These are phyloP conservation scores for Neopestalotiopsis sp. DNA, from an alignment of 2,329 filamentous ascomycete species.

Conservation along the genomic window DNA sequence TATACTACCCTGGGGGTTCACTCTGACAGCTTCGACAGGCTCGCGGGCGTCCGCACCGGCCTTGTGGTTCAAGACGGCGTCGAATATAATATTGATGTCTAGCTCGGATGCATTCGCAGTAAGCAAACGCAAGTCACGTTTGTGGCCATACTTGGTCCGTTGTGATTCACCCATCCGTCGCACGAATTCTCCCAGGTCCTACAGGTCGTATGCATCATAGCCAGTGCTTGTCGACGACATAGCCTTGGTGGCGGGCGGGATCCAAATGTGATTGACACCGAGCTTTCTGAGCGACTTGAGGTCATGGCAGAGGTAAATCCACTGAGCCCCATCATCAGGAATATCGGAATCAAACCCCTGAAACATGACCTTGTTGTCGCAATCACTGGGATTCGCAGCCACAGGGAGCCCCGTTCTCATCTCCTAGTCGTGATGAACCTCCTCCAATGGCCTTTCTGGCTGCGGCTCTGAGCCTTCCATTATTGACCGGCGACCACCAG, in stretches of 20 bases:
- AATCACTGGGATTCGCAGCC: neutral
- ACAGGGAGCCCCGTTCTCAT: too few relatives aligned
- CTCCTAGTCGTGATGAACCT: too few relatives aligned
- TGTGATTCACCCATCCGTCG: conserved; percentile 53
- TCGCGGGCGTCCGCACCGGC: conserved; percentile 69
- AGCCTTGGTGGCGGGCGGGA: conserved; percentile 43
- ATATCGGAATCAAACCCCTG: conserved; percentile 77
- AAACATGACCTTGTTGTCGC: conserved; percentile 36
- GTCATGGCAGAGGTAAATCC: conserved; percentile 57
- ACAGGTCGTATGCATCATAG: conserved; percentile 73
- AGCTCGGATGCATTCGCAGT: conserved; percentile 52
- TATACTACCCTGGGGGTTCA: neutral
- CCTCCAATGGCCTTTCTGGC: too few relatives aligned
- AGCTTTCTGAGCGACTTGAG: conserved; percentile 59
- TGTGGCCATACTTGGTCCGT: conserved; percentile 76
- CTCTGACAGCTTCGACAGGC: conserved; percentile 55
- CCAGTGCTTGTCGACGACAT: conserved; percentile 65
- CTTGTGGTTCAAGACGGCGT: conserved; percentile 75
- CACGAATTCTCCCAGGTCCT: conserved; percentile 70
- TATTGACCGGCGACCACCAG: too few relatives aligned
- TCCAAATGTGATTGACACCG: conserved; percentile 68
- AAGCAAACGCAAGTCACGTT: conserved; percentile 64
- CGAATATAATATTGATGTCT: conserved; percentile 67
- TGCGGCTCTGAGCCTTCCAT: too few relatives aligned
- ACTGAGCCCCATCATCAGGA: conserved; percentile 64